Conservation (phyloP, 345 rosid species). For the Eucalyptus paniculata region DNA sequence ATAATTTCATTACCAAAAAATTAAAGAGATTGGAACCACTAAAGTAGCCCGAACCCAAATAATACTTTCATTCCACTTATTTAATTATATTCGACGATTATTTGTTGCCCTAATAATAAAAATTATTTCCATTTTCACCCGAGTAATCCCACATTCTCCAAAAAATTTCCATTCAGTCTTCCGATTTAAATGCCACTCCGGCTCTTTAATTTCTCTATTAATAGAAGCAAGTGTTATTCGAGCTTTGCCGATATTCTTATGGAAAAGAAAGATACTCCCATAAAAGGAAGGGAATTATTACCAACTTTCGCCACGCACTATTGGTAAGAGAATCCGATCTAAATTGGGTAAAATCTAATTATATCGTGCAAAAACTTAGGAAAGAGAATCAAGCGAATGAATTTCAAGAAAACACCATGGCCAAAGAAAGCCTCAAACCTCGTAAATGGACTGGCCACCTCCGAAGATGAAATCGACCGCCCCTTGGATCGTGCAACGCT, state of each 20-base stretch:
- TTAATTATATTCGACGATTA: background rate
- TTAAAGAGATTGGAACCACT: background rate
- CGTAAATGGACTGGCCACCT: constrained; percentile 56
- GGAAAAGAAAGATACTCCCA: background rate
- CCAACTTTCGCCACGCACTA: background rate
- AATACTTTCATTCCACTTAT: background rate
- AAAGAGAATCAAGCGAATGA: background rate
- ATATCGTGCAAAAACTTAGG: background rate
- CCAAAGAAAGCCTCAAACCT: constrained; percentile 19
- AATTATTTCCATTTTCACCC: background rate
- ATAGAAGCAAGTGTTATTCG: background rate
- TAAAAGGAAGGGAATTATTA: background rate
- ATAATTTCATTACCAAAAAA: background rate
- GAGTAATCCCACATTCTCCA: background rate
- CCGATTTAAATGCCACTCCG: background rate
- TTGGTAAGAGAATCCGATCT: background rate
- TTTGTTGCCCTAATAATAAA: background rate
- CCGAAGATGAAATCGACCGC: constrained; percentile 89
- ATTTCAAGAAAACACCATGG: background rate
- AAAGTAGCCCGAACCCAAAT: background rate
- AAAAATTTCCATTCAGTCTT: background rate
- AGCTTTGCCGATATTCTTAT: too few species aligned
- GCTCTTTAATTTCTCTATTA: background rate
- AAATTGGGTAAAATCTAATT: background rate
- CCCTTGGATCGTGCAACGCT: constrained; percentile 55